phyloP scores from a whole-genome alignment of 148 eudicot species.

The Linanthus parryae region DNA sequence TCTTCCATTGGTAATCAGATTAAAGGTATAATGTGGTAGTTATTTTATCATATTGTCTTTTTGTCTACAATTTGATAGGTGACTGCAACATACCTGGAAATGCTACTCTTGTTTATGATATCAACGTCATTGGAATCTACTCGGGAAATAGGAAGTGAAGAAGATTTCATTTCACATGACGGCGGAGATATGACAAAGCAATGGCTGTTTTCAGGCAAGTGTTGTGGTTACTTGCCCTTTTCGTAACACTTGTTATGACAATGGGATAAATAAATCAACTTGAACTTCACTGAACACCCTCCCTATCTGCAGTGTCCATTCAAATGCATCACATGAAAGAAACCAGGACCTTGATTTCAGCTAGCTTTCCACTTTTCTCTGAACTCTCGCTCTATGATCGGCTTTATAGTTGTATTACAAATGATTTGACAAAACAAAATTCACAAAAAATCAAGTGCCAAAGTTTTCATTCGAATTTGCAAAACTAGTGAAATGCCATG shows the following conservation, averaged over 20 bases:
- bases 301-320: too few relatives aligned
- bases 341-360: too few relatives aligned
- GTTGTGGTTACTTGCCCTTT: not conserved
- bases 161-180: conserved; percentile 3
- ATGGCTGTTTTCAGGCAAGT: conserved; percentile 7
- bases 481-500: too few relatives aligned
- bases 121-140: conserved; percentile 60
- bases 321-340: too few relatives aligned
- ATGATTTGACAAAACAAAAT: too few relatives aligned
- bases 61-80: conserved; percentile 27
- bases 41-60: not conserved
- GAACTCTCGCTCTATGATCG: too few relatives aligned
- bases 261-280: not conserved
- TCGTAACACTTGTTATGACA: not conserved
- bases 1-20: too few relatives aligned
- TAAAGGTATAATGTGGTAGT: too few relatives aligned
- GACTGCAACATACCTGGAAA: conserved; percentile 93
- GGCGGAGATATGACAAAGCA: not conserved
- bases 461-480: too few relatives aligned
- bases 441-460: too few relatives aligned
- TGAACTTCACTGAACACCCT: not conserved
- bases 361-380: too few relatives aligned
- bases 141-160: conserved; percentile 62
- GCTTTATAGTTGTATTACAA: too few relatives aligned
- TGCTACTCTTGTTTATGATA: conserved; percentile 72